Percentiles rank a stretch among this genome's conserved stretches.
phyloP scores from a whole-genome alignment of 495 filamentous ascomycete species.

The Trichoderma reesei region DNA sequence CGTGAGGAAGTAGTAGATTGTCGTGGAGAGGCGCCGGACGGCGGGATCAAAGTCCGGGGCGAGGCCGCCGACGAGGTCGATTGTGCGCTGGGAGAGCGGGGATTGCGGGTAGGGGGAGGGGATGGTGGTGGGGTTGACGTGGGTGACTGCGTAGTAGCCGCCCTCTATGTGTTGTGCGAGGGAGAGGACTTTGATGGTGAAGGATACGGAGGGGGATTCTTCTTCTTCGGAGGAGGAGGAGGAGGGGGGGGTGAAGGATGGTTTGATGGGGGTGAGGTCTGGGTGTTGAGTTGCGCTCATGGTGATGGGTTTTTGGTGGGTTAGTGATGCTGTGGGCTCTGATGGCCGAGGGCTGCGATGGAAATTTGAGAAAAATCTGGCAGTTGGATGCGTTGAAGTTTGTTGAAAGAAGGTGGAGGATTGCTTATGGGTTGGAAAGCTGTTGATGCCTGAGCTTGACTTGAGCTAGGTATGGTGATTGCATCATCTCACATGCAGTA shows the following conservation, averaged over 20 bases:
- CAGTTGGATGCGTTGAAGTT: too few species aligned
- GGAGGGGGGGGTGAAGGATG: background rate
- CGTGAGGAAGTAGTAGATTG: constrained; percentile 56
- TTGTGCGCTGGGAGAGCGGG: constrained; percentile 15
- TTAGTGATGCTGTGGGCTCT: background rate
- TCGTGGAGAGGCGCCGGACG: constrained; percentile 37
- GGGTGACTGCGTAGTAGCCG: constrained; percentile 55
- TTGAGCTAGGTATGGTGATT: too few species aligned
- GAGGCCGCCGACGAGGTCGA: constrained; percentile 15
- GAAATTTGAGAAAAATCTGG: too few species aligned
- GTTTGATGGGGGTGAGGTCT: background rate
- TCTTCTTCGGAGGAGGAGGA: background rate
- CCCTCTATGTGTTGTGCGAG: constrained; percentile 46
- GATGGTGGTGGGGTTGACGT: constrained; percentile 41
- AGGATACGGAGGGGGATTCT: background rate
- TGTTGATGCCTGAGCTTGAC: too few species aligned
- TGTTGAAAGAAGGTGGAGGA: too few species aligned
- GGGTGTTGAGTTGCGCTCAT: background rate
- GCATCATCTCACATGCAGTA: too few species aligned
- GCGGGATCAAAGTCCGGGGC: constrained; percentile 26
- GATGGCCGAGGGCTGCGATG: too few species aligned
- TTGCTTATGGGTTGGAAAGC: too few species aligned
- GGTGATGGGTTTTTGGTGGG: background rate
- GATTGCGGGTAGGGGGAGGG: constrained; percentile 38
- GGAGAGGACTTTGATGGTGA: background rate